Base-by-base conservation (phyloP, 2,329 filamentous ascomycete genomes). In the Sphaerulina vaccinii region DNA sequence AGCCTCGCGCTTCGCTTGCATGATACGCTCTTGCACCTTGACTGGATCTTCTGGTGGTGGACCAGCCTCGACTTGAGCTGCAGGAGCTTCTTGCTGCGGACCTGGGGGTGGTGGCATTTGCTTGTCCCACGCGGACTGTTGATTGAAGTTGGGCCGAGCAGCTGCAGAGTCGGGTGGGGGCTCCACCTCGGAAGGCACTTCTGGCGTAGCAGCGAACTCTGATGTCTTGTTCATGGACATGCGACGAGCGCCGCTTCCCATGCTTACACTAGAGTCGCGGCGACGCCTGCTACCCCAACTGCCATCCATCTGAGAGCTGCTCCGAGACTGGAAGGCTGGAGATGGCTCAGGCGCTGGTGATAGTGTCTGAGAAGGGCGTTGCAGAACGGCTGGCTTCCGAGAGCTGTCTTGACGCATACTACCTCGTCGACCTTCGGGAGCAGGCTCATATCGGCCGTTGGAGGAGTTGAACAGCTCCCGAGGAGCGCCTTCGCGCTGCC, bases 401-500 rank as follows among this genome's bases (percentile, higher is more conserved):
- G 81, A 79, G 49, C 77, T 72, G 47, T 93, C 88, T 49, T 83
- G 81, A 45, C 87, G 82, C 58, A 81, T 74, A 23, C 86, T 83
- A 15, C 82, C 83, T 58, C 89, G 83, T 32, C 90, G 85, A 56
- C 73, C 76, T 49, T 96, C 90, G 46, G 81, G 76, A 3, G 91
- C 92, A 13, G 91, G 90, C 67, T 97, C 92, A 62, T 96, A 95
- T 44, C 90, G 86, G 15, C 92, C 92, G 48, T 90, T 96, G 49
- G 95, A 87, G n/a, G 92, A 95, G 68, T 97, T 96, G 73, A 85
- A 97, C 0, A 97, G 76, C 69, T 97, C 91, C 51, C 88, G 79
- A 56, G 82, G 84, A 9, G 79, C 77, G 50, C 80, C 77, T 4
- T 84, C 81, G 56, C 63, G 60, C 41, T 87, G 81, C 85, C 88